Percentiles rank a stretch among this genome's conserved stretches.
These are phyloP conservation scores for Schwanniomyces pseudopolymorphus DNA, from an alignment of 805 yeast genomes.

Conservation along the genomic window DNA sequence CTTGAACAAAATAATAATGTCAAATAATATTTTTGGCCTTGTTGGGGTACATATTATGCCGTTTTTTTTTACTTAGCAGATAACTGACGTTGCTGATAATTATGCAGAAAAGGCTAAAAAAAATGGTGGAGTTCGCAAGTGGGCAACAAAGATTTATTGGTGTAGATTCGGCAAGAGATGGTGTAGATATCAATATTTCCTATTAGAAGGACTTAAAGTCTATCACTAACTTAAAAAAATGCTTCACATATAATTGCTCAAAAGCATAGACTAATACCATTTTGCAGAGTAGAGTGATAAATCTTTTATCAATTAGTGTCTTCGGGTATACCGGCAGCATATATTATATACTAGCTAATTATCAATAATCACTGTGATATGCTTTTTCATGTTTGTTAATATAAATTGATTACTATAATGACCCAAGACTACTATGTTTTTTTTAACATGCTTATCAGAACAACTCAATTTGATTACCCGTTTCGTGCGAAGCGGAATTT, in stretches of 20 bases:
- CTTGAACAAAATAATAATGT: background rate
- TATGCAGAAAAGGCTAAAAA: slow-evolving; percentile 7
- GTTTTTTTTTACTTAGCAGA: slow-evolving; percentile 12
- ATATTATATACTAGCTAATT: too few relatives aligned
- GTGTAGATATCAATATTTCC: slow-evolving; percentile 15
- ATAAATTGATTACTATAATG: too few relatives aligned
- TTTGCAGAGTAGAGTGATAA: background rate
- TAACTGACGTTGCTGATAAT: slow-evolving; percentile 3
- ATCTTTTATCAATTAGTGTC: background rate
- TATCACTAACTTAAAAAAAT: slow-evolving; percentile 13
- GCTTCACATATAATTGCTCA: slow-evolving; percentile 15
- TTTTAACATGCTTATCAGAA: background rate
- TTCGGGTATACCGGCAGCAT: too few relatives aligned
- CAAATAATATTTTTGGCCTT: slow-evolving; percentile 2
- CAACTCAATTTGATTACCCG: background rate
- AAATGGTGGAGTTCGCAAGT: slow-evolving; percentile 11
- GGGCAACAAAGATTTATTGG: slow-evolving; percentile 15
- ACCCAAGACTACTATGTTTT: too few relatives aligned
- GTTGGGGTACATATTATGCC: slow-evolving; percentile 14
- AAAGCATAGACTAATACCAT: slow-evolving; percentile 9
- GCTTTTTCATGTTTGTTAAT: too few relatives aligned
- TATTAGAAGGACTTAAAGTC: slow-evolving; percentile 13
- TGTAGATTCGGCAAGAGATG: slow-evolving; percentile 13
- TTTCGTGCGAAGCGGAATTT: background rate
- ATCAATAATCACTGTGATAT: too few relatives aligned